phyloP scores from a whole-genome alignment of 495 filamentous ascomycete species.

The Aspergillus haitiensis region DNA sequence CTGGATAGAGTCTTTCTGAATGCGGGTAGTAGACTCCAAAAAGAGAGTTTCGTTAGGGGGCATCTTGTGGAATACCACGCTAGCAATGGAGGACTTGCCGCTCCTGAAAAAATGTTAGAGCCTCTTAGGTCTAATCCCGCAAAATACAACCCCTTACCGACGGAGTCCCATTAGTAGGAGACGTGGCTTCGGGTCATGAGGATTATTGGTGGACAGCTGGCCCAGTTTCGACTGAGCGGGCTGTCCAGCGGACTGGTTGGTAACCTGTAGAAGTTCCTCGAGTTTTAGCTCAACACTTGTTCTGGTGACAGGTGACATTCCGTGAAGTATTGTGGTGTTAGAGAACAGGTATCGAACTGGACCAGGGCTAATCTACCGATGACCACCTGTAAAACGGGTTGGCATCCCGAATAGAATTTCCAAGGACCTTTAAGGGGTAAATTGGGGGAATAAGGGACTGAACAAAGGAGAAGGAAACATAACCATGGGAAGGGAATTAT shows the following conservation, averaged over 20 bases:
- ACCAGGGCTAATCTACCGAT: constrained; percentile 15
- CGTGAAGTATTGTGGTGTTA: constrained; percentile 21
- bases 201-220: constrained; percentile 34
- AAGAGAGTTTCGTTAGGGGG: constrained; percentile 93
- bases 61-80: constrained; percentile 97
- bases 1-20: constrained; percentile 92
- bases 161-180: constrained; percentile 93
- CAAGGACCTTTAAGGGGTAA: no score
- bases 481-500: no score
- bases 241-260: constrained; percentile 30
- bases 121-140: neutral
- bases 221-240: constrained; percentile 30
- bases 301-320: constrained; percentile 23
- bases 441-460: no score
- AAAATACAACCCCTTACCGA: constrained; percentile 56
- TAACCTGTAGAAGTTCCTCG: constrained; percentile 38
- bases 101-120: constrained; percentile 57
- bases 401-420: constrained; percentile 8
- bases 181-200: constrained; percentile 68
- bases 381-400: neutral
- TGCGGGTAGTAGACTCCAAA: constrained; percentile 86
- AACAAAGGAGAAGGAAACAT: no score
- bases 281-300: constrained; percentile 42
- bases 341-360: constrained; percentile 22
- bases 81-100: constrained; percentile 96